Base-by-base conservation (phyloP, 352 stramenopile genomes). In the Globisporangium barbulae region DNA sequence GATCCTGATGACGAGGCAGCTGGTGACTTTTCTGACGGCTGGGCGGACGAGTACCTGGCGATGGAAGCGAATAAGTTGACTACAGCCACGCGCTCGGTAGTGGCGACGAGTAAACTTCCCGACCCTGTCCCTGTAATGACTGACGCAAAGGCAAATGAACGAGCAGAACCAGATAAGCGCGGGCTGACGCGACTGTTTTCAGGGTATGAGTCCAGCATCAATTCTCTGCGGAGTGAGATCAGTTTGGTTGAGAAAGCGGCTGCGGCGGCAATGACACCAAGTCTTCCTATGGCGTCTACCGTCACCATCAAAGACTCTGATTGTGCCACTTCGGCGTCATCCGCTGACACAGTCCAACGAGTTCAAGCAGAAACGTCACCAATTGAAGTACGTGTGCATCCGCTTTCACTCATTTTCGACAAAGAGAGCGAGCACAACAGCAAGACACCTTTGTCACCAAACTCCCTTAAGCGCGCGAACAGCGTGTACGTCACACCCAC, bases 381-480 rank as follows among this genome's bases (percentile, higher is more conserved):
- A 5, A 25, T 45, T 10, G 49, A 60, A 59, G 49, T 42, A n/a
- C 56, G 49, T 13, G 67, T 81, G 2, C 74, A 85, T 44, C 76
- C 74, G 8, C 67, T 78, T 22, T 47, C 70, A 7, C 44, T 62
- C 10, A 41, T 45, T 1, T 58, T 28, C 65, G 42, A 33, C 63
- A 61, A 69, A 65, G 58, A 66, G 21, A 33, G 30, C 37, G 30
- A 64, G 33, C 53, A 31, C 31, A 13, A 60, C 53, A 49, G 47
- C 45, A 35, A 66, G 67, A 22, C 75, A 57, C 45, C 76, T 41
- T 12, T 85, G 55, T 33, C 76, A 3, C 62, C 62, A 17, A 68
- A 63, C 25, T 58, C 76, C 0, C 73, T 82, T 53, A 85, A 81
- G 57, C 72, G 76, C 25, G 73, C 71, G 9, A 77, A 73, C 49